Conservation (phyloP, 306 rosid species). For the Arachis hypogaea region DNA sequence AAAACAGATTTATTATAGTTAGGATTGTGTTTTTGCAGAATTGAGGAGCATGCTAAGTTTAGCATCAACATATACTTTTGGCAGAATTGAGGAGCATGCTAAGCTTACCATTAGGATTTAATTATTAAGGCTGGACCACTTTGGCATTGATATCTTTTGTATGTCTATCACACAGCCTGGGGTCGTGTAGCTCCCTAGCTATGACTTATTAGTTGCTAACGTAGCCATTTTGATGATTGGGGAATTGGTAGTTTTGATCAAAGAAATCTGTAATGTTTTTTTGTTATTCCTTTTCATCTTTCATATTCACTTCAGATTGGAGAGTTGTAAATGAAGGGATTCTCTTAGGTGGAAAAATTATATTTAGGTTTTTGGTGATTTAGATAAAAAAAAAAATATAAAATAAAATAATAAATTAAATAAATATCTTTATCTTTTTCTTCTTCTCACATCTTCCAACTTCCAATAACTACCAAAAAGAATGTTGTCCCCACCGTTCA, state of each 20-base stretch:
- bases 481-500: too few relatives aligned
- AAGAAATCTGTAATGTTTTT: constrained; percentile 13
- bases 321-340: constrained; percentile 33
- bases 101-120: neutral
- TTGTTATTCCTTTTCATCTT: constrained; percentile 5
- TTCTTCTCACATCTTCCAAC: too few relatives aligned
- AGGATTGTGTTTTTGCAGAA: constrained; percentile 37
- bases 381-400: too few relatives aligned
- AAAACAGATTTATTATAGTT: too few relatives aligned
- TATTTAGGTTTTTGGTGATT: too few relatives aligned
- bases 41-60: constrained; percentile 6
- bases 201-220: constrained; percentile 1
- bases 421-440: too few relatives aligned
- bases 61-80: neutral
- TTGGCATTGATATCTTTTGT: neutral
- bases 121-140: constrained; percentile 19
- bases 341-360: too few relatives aligned
- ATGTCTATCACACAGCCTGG: too few relatives aligned
- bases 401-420: too few relatives aligned
- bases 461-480: too few relatives aligned
- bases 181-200: neutral
- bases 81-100: neutral
- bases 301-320: constrained; percentile 31
- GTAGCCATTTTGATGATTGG: constrained; percentile 27
- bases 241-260: neutral